Conservation (phyloP, 169 alveolate species). For the Plasmodium cynomolgi region DNA sequence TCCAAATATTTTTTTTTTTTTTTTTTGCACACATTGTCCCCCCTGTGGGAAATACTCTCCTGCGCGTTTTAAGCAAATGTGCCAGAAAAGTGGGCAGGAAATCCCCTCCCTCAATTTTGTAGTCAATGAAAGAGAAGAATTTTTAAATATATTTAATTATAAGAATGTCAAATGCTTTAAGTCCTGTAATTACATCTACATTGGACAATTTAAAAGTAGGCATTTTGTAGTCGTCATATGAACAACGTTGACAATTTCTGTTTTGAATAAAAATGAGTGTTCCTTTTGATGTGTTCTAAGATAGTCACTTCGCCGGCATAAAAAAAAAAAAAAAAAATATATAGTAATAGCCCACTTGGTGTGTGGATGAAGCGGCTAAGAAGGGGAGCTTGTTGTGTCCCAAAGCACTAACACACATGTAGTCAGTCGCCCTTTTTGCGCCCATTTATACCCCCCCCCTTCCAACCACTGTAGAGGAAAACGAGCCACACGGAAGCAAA, state of each 20-base stretch:
- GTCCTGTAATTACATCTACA: conserved; percentile 40
- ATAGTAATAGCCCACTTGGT: neutral
- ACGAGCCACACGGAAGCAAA: neutral
- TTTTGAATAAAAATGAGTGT: neutral
- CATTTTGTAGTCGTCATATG: neutral
- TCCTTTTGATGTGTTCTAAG: neutral
- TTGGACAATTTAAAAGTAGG: conserved; percentile 61
- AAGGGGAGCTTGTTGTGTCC: neutral
- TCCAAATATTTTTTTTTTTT: neutral
- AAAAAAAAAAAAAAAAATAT: neutral
- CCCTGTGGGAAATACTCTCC: neutral
- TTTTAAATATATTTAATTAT: conserved; percentile 66
- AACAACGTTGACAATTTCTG: neutral
- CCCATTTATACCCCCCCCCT: neutral
- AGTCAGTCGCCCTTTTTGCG: neutral
- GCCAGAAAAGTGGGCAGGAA: neutral
- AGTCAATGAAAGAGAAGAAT: conserved; percentile 62
- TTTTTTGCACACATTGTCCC: neutral
- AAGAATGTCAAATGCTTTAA: conserved; percentile 41
- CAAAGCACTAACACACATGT: neutral
- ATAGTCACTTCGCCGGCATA: neutral
- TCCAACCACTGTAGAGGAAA: neutral
- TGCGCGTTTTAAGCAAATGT: conserved; percentile 5
- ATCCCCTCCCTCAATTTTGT: conserved; percentile 16
- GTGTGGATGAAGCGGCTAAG: neutral